Evolutionary conservation across 148 eudicot species (phyloP), one percentile per base, ranked within the genome.

Genomic region (Rhododendron molle): DNA sequence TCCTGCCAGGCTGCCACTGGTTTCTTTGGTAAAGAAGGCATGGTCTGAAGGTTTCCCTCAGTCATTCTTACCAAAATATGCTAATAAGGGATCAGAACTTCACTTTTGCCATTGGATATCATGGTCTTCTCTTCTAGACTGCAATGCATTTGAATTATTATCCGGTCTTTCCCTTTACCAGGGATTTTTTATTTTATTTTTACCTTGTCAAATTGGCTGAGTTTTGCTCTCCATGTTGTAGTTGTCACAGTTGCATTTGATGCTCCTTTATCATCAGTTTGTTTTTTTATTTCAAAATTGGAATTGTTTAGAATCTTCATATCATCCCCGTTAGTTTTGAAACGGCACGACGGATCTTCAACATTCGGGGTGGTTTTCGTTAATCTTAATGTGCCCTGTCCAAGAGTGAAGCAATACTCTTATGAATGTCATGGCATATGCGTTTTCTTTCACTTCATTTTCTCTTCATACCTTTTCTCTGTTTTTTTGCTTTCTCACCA

Each of bases 231-330:
- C 16, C 74, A 1, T 69, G 18, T 21, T 36, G 50, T 58, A 81
- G 84, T 82, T 82, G 84, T 58, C 34, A 11, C 52, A 76, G 69
- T 62, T 62, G 69, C 74, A 3, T 28, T n/a, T n/a, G 12, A 62
- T 62, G 71, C 28, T 62, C 12, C 71, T n/a, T 7, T 8, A 23
- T n/a, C 71, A 23, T 23, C 7, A 1, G 16, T 77, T 77, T 23
- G 7, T 56, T 23, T 62, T 69, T 69, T 3, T n/a, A 7, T 76
- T 76, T 4, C 80, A 20, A 26, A 40, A 44, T 77, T 4, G 47
- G 8, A 77, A 44, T 77, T 26, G 32, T 44, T 23, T 43, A 43
- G 30, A 62, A 62, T 62, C 30, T 62, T 62, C 28, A n/a, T 6
- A 77, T 77, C 28, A 23, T 77, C 46, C 16, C 34, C n/a, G 12